Base-by-base conservation (phyloP, 257 asterid genomes). In the Rhazya stricta region DNA sequence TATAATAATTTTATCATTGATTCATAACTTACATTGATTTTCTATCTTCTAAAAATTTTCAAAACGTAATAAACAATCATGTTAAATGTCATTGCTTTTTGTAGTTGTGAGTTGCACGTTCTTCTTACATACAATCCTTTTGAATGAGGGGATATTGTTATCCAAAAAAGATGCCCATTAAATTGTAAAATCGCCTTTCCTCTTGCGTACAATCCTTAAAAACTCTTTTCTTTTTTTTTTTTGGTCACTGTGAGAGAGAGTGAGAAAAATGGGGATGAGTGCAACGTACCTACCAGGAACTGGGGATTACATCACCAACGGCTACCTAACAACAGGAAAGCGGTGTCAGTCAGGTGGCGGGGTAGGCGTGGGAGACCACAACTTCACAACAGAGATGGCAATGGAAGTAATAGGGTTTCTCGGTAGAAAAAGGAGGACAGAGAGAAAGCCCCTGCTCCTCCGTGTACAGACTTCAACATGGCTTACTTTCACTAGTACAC, bases 401-500 rank as follows among this genome's bases (percentile, higher is more conserved):
- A 21, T 27, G 75, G 75, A 32, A 45, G 62, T 76, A 69, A 84
- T 87, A 88, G 96, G 96, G 96, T 85, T 89, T 56, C 82, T 48
- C 86, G 67, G 66, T 82, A 66, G 83, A 83, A 83, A 34, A 76
- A 79, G n/a, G 88, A 84, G n/a, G 89, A 76, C 41, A 72, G 58
- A 42, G 89, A 76, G 19, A 79, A 61, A 73, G 73, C 68, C 48
- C 23, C 79, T 2, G 67, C 62, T 16, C 83, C 83, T 30, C 96
- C 95, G 19, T 85, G 90, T 76, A 92, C 96, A 75, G 90, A 89
- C 81, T 94, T 92, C 73, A 97, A 94, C 80, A 82, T 83, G 78
- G 97, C 97, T 9, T 94, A 94, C 81, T 94, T 94, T 72, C 79
- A 92, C 75, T 89, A 97, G 6, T 94, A 94, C 66, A 90, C 97